These are phyloP conservation scores for Ilyonectria robusta DNA, from an alignment of 2,329 filamentous ascomycete genomes.

Conservation along the genomic window DNA sequence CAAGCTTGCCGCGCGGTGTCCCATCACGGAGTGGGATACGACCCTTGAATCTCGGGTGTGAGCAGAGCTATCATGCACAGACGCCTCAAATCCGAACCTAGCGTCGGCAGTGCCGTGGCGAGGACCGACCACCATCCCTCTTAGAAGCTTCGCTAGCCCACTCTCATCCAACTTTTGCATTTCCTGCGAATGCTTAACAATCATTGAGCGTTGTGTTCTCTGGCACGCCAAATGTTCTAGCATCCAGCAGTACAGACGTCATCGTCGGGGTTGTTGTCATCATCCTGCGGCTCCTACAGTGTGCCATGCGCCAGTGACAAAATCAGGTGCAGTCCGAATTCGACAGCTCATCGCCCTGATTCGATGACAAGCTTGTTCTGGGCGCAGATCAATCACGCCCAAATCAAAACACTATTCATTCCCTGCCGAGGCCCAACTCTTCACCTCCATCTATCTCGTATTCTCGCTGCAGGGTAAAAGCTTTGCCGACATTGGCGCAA, in stretches of 20 bases:
- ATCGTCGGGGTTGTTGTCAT: too few species aligned
- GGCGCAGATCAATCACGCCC: too few species aligned
- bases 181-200: neutral
- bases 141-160: neutral
- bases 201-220: neutral
- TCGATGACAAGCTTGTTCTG: too few species aligned
- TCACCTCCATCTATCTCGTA: too few species aligned
- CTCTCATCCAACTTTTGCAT: neutral
- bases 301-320: too few species aligned
- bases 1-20: neutral
- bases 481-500: neutral
- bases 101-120: neutral
- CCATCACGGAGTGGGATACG: neutral
- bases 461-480: neutral
- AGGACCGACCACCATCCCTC: neutral
- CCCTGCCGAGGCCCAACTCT: too few species aligned
- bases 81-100: neutral
- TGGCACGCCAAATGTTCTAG: too few species aligned
- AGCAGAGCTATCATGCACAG: constrained; percentile 1
- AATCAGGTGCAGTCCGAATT: too few species aligned
- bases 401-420: too few species aligned
- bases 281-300: too few species aligned
- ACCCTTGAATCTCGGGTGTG: constrained; percentile 3
- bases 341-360: too few species aligned
- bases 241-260: too few species aligned